Evolutionary conservation across 2,329 filamentous ascomycete species (phyloP), one percentile per base, ranked within the genome.

Genomic region (Curvularia spicifera): DNA sequence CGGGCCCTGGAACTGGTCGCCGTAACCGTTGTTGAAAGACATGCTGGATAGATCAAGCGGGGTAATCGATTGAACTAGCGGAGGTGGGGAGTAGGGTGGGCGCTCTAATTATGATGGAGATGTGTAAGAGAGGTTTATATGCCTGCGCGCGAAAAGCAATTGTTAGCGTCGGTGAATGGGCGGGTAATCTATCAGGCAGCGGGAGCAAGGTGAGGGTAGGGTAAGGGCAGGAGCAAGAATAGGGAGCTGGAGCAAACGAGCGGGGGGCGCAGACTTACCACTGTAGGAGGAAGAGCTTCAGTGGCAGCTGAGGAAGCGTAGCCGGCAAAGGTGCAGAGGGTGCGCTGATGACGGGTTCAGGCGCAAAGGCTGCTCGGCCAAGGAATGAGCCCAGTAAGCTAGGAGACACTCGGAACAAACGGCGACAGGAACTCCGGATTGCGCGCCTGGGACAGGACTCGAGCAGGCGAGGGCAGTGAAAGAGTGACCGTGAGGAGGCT

Each of bases 11-110:
- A 85, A 87, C 64, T 83, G 81, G 64, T 83, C 81, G 51, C 40
- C 40, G 70, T 89, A 86, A 77, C 86, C 87, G 76, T 86, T 86
- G 63, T 85, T 84, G 80, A 87, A 89, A 75, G 85, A 87, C 87
- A 89, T 89, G 57, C 66, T 84, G 75, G 59, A 56, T 53, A 51
- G 63, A 66, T 65, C 56, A 65, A 53, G 55, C 53, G 63, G 61
- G 64, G 57, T 67, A 61, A 61, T 64, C 53, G 61, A 48, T 49
- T 56, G 48, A 45, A 33, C 48, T 56, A 51, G 52, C 53, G 54
- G 58, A 52, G 48, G 37, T 49, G 54, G 55, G 51, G 60, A 61
- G 60, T 65, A 65, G 62, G 60, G 64, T 71, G 65, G 51, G 64
- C 47, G 67, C 57, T 66, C 63, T 74, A 73, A 71, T 59, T 72